Evolutionary conservation across 2,329 filamentous ascomycete genomes (phyloP).

Genomic region (Paecilomyces dactylethromorphus): DNA sequence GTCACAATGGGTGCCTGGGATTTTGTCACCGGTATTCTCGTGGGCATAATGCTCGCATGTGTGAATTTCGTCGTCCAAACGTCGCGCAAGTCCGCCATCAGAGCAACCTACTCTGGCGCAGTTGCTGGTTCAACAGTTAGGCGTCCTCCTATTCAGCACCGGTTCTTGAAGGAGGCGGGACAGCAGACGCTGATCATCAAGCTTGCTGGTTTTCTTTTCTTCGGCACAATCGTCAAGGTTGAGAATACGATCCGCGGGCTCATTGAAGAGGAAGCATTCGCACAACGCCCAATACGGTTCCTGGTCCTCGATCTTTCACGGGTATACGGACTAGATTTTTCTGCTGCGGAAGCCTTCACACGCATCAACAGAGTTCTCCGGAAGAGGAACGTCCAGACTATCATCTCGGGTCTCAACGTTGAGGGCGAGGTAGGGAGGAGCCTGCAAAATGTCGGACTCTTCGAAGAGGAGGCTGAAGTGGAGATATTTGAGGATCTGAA

Average conservation of each 20-base stretch:
- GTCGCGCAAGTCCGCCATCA: slow-evolving; percentile 79
- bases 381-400: slow-evolving; percentile 69
- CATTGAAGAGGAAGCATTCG: slow-evolving; percentile 76
- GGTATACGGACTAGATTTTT: slow-evolving; percentile 91
- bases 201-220: slow-evolving; percentile 92
- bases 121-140: slow-evolving; percentile 88
- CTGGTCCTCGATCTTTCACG: slow-evolving; percentile 82
- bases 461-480: slow-evolving; percentile 65
- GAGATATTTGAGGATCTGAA: slow-evolving; percentile 84
- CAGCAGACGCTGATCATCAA: slow-evolving; percentile 88
- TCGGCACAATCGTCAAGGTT: slow-evolving; percentile 92
- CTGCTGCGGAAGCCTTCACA: slow-evolving; percentile 89
- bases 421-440: slow-evolving; percentile 69
- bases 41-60: slow-evolving; percentile 87
- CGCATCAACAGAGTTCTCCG: slow-evolving; percentile 80
- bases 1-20: slow-evolving; percentile 95
- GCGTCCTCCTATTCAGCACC: slow-evolving; percentile 80
- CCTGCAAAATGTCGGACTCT: slow-evolving; percentile 77
- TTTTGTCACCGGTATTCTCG: slow-evolving; percentile 88
- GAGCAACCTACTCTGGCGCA: slow-evolving; percentile 83
- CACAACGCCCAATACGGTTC: slow-evolving; percentile 73
- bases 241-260: slow-evolving; percentile 79
- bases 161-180: slow-evolving; percentile 78
- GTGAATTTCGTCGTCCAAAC: slow-evolving; percentile 87
- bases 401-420: slow-evolving; percentile 75